phyloP scores from a whole-genome alignment of 2,329 filamentous ascomycete species.

The Chaetoscypha palmicola region DNA sequence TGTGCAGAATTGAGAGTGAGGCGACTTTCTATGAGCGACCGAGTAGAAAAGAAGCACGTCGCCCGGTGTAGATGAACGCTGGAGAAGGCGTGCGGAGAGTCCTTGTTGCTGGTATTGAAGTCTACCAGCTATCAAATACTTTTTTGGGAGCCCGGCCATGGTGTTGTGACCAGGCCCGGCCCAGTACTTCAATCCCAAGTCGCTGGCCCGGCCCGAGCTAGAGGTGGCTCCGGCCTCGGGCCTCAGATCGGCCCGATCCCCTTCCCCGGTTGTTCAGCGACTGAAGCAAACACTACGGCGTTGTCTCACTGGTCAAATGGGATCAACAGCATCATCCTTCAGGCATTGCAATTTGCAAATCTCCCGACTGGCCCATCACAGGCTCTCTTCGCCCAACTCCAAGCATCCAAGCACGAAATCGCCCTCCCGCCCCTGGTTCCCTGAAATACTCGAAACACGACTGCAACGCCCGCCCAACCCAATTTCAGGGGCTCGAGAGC shows the following conservation, averaged over 20 bases:
- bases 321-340: neutral
- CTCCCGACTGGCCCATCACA: neutral
- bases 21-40: conserved; percentile 13
- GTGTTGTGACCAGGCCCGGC: too few relatives aligned
- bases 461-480: conserved; percentile 10
- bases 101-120: too few relatives aligned
- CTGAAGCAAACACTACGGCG: neutral
- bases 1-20: conserved; percentile 4
- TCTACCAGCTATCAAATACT: too few relatives aligned
- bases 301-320: neutral
- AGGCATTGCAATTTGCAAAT: neutral
- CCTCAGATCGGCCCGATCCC: too few relatives aligned
- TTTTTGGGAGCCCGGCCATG: too few relatives aligned
- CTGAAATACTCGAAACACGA: conserved; percentile 18
- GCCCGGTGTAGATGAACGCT: conserved; percentile 4
- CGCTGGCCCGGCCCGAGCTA: too few relatives aligned
- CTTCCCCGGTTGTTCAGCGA: too few relatives aligned
- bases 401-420: neutral
- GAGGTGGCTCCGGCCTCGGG: too few relatives aligned
- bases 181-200: too few relatives aligned
- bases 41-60: conserved; percentile 25
- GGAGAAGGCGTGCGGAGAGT: too few relatives aligned
- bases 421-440: neutral
- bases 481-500: neutral
- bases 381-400: neutral